Evolutionary conservation across 106 monocot genomes (phyloP).

Genomic region (Dendrobium chrysotoxum): DNA sequence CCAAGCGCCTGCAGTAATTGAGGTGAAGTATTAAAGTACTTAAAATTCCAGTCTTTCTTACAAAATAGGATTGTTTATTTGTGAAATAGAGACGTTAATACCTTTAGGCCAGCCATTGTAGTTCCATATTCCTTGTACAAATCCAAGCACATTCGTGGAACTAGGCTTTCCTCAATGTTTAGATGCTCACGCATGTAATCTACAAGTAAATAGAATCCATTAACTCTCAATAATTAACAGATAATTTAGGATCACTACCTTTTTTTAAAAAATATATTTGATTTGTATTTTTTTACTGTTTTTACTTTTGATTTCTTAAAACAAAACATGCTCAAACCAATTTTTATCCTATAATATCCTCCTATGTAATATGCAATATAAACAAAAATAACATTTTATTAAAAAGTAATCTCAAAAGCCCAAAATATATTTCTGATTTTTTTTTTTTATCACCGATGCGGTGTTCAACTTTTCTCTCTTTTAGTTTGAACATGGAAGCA

Average conservation of each 20-base stretch:
- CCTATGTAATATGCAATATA: too few relatives aligned
- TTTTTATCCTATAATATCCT: too few relatives aligned
- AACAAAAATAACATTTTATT: neutral
- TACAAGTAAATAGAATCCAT: conserved; percentile 15
- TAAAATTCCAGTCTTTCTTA: neutral
- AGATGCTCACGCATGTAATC: conserved; percentile 78
- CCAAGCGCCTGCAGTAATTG: conserved; percentile 43
- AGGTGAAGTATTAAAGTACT: neutral
- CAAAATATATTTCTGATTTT: too few relatives aligned
- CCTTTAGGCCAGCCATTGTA: conserved; percentile 91
- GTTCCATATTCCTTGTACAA: conserved; percentile 84
- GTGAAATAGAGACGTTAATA: neutral
- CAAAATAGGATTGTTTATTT: neutral
- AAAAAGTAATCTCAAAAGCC: too few relatives aligned
- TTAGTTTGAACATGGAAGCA: neutral
- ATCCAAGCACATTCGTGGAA: conserved; percentile 79
- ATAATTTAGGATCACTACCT: neutral
- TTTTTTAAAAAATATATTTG: too few relatives aligned
- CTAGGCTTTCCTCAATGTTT: conserved; percentile 61
- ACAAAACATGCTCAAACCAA: too few relatives aligned
- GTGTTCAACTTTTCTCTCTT: too few relatives aligned
- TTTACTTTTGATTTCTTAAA: too few relatives aligned
- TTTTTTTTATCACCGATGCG: too few relatives aligned
- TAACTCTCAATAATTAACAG: neutral
- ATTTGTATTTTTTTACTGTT: too few relatives aligned